phyloP scores from a whole-genome alignment of 2,329 filamentous ascomycete genomes.

The Fusarium liriodendri region DNA sequence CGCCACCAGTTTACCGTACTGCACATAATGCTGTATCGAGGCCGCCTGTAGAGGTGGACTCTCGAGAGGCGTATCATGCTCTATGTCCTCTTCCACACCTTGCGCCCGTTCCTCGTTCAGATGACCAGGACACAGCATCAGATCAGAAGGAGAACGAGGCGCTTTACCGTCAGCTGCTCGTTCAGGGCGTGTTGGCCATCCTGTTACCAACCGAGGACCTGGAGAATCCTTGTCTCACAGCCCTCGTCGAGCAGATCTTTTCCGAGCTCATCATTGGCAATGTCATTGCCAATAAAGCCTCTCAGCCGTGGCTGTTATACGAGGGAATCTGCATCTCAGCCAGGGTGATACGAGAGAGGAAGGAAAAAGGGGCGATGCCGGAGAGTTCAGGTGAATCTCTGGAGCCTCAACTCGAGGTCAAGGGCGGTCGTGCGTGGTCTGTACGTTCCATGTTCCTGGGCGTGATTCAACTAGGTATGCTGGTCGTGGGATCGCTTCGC shows the following conservation, averaged over 20 bases:
- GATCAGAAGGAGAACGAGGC: constrained; percentile 82
- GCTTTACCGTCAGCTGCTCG: constrained; percentile 88
- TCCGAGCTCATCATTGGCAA: constrained; percentile 91
- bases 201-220: constrained; percentile 93
- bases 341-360: constrained; percentile 52
- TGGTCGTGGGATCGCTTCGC: constrained; percentile 72
- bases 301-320: constrained; percentile 90
- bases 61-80: constrained; percentile 82
- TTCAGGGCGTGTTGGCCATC: constrained; percentile 82
- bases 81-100: constrained; percentile 84
- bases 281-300: constrained; percentile 80
- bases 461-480: constrained; percentile 65
- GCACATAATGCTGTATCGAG: constrained; percentile 69
- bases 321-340: constrained; percentile 81
- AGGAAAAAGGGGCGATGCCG: constrained; percentile 27
- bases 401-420: constrained; percentile 20
- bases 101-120: constrained; percentile 76
- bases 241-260: constrained; percentile 87
- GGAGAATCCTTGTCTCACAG: constrained; percentile 85
- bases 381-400: constrained; percentile 22
- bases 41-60: constrained; percentile 69
- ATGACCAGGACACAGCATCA: constrained; percentile 60
- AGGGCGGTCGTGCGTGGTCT: constrained; percentile 50
- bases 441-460: constrained; percentile 65
- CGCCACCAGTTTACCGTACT: constrained; percentile 74